Evolutionary conservation across 306 rosid species (phyloP).

Genomic region (Echinosophora koreensis): DNA sequence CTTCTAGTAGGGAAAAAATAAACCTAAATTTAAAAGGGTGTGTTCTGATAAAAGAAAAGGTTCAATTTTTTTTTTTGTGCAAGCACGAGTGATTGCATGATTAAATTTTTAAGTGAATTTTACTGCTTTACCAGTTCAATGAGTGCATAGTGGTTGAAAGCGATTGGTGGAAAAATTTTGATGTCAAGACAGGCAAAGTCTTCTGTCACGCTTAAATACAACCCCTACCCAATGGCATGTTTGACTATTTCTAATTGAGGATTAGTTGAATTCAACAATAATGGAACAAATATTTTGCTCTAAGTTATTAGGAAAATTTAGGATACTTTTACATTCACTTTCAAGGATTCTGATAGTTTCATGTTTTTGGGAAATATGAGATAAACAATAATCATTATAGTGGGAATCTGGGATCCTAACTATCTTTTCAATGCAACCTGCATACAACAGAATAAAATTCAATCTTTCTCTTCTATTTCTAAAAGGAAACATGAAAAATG

Average conservation of each 20-base stretch:
- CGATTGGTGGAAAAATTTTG: slow-evolving; percentile 10
- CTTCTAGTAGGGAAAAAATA: no score
- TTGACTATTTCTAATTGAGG: slow-evolving; percentile 8
- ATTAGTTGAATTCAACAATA: no score
- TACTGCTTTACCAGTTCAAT: background rate
- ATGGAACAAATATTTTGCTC: background rate
- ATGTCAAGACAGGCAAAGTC: background rate
- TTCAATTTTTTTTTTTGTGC: no score
- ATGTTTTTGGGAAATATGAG: background rate
- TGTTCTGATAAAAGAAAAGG: no score
- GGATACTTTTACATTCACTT: background rate
- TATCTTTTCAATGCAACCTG: background rate
- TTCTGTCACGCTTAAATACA: background rate
- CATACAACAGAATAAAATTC: background rate
- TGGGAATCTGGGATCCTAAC: no score
- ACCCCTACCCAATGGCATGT: no score
- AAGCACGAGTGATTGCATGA: no score
- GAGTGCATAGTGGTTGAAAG: slow-evolving; percentile 46
- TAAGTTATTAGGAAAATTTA: background rate
- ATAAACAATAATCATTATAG: background rate
- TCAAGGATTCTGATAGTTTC: background rate
- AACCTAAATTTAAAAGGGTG: no score
- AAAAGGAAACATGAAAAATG: background rate
- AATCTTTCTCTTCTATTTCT: slow-evolving; percentile 2
- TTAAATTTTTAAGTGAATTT: no score